Base-by-base conservation (phyloP, 225 moss, liverwort and hornwort genomes). In the Neckera pumila region DNA sequence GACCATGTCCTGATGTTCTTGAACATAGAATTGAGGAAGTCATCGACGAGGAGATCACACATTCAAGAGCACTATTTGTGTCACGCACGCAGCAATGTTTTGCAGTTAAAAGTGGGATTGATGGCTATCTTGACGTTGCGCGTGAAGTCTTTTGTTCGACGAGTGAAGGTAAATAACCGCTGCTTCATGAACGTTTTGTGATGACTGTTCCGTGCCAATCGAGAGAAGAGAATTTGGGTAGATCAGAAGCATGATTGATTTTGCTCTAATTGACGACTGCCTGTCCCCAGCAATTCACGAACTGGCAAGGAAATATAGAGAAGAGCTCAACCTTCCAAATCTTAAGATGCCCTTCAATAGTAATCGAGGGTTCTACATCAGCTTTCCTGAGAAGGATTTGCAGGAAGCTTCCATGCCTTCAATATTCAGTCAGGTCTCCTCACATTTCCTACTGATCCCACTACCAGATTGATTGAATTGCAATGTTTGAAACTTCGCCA, bases 1-100 rank as follows among this genome's bases (percentile, higher is more conserved):
- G 66, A 89, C 82, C 85, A n/a, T 45, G 54, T 78, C 65, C 71
- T 81, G 51, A 85, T 89, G 79, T 88, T 76, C 81, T 82, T 90
- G 87, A 85, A 62, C 82, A 61, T 84, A 98, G 97, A 80, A 97
- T 98, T 86, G 90, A 90, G 89, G 97, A 93, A 89, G 94, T 96
- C 80, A 96, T 98, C n/a, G 91, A 94, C 36, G 92, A 94, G 81
- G 96, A 95, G 77, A 85, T 93, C 58, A 63, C 94, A 70, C 91
- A 94, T 89, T 95, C 96, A 89, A 93, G 92, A 87, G 92, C 94
- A 67, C 90, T 91, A 26, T 95, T 97, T 90, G 95, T 92, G 64
- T 90, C 96, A 83, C 93, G 96, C 88, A 96, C 95, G 76, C 95
- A 98, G 76, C 95, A 98, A 87, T 98, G 95, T 84, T 99, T 96